Base-by-base conservation (phyloP, 2,329 filamentous ascomycete species). In the Bisporella sp. region DNA sequence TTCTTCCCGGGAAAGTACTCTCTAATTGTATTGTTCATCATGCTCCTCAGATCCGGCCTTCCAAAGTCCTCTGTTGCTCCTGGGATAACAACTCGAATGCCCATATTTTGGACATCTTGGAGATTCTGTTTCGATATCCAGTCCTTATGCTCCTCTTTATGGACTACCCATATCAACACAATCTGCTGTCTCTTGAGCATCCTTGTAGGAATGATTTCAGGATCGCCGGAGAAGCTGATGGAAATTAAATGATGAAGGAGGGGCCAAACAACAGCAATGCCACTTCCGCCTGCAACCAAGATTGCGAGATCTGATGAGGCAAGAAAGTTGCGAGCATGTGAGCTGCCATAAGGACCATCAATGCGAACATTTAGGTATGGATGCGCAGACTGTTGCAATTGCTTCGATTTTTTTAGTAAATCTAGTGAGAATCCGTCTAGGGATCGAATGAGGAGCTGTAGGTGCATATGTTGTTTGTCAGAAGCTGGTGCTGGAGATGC, bases 291-390 rank as follows among this genome's bases (percentile, higher is more conserved):
- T 1, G 81, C 81, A 6, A 86, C 68, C 8, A 85, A 62, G 4
- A 85, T 64, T 0, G 75, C 71, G 0, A 73, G 69, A 39, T 74
- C 68, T 12, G 73, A 70, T 11, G 69, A 66, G 6, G 71, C 69
- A 2, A 85, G 69, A 60, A 79, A 71, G 13, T 75, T 65, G 12
- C 81, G 67, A 0, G 80, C 76, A 56, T 78, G 74, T 0, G 70
- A 67, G 7, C 77, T 81, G 39, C 82, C 82, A 57, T 86, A 85
- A 0, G 82, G 82, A 0, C 82, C 82, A 56, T 86, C 81, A n/a
- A 85, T 64, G 5, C 76, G 71, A 29, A 84, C 69, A 1, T 60
- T 57, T 0, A 76, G 68, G 8, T 8, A 8, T n/a, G 8, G 35
- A 9, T n/a, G 8, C 8, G 35, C 35, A 37, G 8, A n/a, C 2